These are phyloP conservation scores for Myxozyma udenii DNA, from an alignment of 805 yeast genomes.

Conservation along the genomic window DNA sequence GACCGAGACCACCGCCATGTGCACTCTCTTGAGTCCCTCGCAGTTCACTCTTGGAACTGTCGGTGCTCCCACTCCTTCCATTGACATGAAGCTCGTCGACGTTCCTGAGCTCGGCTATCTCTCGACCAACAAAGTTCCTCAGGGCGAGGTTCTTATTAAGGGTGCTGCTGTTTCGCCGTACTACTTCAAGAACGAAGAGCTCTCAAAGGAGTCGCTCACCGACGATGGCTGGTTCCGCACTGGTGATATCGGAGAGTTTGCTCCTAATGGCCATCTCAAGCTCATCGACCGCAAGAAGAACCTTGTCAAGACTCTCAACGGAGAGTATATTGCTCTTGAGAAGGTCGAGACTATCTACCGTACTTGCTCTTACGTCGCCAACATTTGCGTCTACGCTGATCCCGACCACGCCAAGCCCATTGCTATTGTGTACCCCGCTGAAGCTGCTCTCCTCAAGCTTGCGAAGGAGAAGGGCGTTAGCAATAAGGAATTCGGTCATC, in stretches of 20 bases:
- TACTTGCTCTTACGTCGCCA: constrained; percentile 69
- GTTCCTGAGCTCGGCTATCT: constrained; percentile 87
- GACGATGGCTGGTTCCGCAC: constrained; percentile 94
- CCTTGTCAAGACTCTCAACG: constrained; percentile 90
- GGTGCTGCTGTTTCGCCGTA: constrained; percentile 73
- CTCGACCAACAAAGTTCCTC: constrained; percentile 67
- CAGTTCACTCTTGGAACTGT: constrained; percentile 70
- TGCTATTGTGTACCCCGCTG: constrained; percentile 84
- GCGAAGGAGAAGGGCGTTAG: constrained; percentile 54
- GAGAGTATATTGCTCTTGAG: constrained; percentile 97
- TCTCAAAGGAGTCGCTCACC: constrained; percentile 69
- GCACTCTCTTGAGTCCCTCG: constrained; percentile 62
- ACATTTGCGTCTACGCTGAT: constrained; percentile 93
- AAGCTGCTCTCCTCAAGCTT: constrained; percentile 57
- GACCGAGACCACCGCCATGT: constrained; percentile 93
- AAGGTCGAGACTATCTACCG: constrained; percentile 89
- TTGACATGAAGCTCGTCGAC: constrained; percentile 85
- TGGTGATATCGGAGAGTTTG: constrained; percentile 97
- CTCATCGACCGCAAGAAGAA: constrained; percentile 94
- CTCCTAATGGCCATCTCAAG: constrained; percentile 69
- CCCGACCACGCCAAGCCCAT: constrained; percentile 82
- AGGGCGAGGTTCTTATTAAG: constrained; percentile 84
- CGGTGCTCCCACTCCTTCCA: constrained; percentile 78
- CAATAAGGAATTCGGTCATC: constrained; percentile 49
- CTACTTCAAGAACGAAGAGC: constrained; percentile 79